These are phyloP conservation scores for Mycena kentingensis DNA, from an alignment of 768 basidiomycete genomes.

Conservation along the genomic window DNA sequence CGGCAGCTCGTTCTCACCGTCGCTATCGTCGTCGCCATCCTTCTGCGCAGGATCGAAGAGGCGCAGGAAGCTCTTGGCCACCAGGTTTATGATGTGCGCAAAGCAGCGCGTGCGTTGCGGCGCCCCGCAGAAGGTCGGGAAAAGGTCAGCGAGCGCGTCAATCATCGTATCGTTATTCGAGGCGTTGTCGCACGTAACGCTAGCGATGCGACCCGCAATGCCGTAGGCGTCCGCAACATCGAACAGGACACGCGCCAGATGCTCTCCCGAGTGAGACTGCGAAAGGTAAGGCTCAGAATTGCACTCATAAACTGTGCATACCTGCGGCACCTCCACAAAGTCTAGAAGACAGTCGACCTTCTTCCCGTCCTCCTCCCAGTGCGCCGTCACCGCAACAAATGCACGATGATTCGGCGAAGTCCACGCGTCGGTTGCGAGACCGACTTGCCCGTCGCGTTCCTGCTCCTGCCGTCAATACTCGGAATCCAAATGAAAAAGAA, in stretches of 20 bases:
- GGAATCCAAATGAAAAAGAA: conserved; percentile 33
- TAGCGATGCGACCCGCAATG: conserved; percentile 22
- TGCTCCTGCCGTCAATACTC: too few species aligned
- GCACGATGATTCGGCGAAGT: conserved; percentile 27
- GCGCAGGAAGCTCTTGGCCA: conserved; percentile 25
- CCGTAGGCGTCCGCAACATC: conserved; percentile 26
- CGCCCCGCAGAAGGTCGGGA: conserved; percentile 13
- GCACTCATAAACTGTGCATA: conserved; percentile 2
- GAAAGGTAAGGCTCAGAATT: not conserved
- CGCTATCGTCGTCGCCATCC: conserved; percentile 2
- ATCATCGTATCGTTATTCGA: conserved; percentile 30
- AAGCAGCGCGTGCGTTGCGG: conserved; percentile 26
- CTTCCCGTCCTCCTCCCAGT: conserved; percentile 25
- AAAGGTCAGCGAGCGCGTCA: conserved; percentile 3
- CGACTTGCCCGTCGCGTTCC: not conserved
- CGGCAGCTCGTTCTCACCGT: not conserved
- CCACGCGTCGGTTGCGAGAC: conserved; percentile 6
- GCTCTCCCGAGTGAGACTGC: conserved; percentile 25
- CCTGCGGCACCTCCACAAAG: conserved; percentile 29
- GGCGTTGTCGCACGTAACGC: conserved; percentile 31
- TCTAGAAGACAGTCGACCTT: conserved; percentile 26
- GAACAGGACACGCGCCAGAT: conserved; percentile 21
- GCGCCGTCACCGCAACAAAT: conserved; percentile 26
- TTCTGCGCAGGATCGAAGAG: conserved; percentile 25
- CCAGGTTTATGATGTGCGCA: conserved; percentile 29